These are phyloP conservation scores for Curvularia spicifera DNA, from an alignment of 2,329 filamentous ascomycete genomes.

Conservation along the genomic window DNA sequence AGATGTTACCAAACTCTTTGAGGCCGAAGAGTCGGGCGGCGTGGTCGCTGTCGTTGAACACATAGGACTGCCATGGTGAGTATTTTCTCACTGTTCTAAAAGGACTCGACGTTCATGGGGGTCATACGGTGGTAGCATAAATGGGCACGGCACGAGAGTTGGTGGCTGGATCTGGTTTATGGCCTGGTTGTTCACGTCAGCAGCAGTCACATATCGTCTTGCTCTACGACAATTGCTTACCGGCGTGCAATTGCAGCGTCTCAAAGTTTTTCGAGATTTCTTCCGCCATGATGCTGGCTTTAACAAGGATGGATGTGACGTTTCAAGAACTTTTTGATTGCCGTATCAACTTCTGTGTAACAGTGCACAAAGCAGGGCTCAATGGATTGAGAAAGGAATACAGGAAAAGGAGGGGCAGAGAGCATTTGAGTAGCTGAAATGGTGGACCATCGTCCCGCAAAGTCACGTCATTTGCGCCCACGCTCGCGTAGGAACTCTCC, in stretches of 20 bases:
- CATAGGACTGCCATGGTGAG: conserved; percentile 69
- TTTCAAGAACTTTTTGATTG: neutral
- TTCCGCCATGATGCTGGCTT: conserved; percentile 41
- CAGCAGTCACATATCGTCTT: neutral
- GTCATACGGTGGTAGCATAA: conserved; percentile 80
- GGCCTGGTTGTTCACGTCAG: conserved; percentile 57
- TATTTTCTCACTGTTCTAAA: neutral
- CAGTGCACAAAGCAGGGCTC: neutral
- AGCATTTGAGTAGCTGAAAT: neutral
- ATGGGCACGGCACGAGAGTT: conserved; percentile 93
- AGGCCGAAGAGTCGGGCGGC: conserved; percentile 94
- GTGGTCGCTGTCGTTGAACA: conserved; percentile 95
- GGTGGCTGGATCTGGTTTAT: conserved; percentile 79
- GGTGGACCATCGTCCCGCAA: neutral
- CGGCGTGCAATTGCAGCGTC: conserved; percentile 60
- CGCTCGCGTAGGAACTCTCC: neutral
- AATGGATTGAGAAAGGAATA: neutral
- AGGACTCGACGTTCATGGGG: neutral
- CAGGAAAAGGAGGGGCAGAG: conserved; percentile 4
- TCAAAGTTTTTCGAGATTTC: conserved; percentile 55
- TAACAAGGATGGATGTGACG: neutral
- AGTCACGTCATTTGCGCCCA: conserved; percentile 14
- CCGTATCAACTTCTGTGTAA: neutral
- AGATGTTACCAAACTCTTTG: conserved; percentile 97
- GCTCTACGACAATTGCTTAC: conserved; percentile 33